These are phyloP conservation scores for Tilletia horrida DNA, from an alignment of 1,284 basidiomycete genomes.

Conservation along the genomic window DNA sequence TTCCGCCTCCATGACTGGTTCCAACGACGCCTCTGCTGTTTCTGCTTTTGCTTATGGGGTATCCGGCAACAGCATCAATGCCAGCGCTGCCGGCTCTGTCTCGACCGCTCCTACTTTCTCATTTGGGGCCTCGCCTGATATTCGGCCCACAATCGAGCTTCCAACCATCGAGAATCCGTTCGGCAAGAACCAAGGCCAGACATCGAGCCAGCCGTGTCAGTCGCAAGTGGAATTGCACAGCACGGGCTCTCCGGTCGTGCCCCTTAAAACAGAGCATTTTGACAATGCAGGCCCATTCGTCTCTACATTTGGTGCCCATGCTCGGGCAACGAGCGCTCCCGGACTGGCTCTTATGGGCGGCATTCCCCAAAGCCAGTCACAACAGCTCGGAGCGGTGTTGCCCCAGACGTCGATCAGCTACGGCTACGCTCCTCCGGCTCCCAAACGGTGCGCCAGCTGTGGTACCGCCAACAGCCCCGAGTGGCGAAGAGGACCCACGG, in stretches of 20 bases:
- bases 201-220: no score
- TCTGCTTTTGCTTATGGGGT: neutral
- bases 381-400: no score
- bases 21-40: neutral
- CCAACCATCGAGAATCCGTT: neutral
- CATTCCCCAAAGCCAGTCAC: neutral
- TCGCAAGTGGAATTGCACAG: no score
- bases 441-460: constrained; percentile 52
- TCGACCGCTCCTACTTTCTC: constrained; percentile 3
- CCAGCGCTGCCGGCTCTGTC: neutral
- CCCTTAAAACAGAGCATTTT: no score
- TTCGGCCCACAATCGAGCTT: neutral
- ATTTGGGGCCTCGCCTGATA: constrained; percentile 9
- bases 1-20: neutral
- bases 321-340: constrained; percentile 1
- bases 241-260: no score
- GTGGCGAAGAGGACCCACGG: constrained; percentile 70
- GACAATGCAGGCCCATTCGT: neutral
- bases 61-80: neutral
- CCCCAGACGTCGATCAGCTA: no score
- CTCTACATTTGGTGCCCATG: neutral
- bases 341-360: neutral
- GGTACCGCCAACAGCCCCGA: constrained; percentile 71
- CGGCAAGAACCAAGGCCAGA: no score
- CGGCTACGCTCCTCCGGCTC: neutral